A percentile compares a stretch with the other conserved stretches of the same genome.
Evolutionary conservation across 257 asterid species (phyloP).

Genomic region (Perilla frutescens): DNA sequence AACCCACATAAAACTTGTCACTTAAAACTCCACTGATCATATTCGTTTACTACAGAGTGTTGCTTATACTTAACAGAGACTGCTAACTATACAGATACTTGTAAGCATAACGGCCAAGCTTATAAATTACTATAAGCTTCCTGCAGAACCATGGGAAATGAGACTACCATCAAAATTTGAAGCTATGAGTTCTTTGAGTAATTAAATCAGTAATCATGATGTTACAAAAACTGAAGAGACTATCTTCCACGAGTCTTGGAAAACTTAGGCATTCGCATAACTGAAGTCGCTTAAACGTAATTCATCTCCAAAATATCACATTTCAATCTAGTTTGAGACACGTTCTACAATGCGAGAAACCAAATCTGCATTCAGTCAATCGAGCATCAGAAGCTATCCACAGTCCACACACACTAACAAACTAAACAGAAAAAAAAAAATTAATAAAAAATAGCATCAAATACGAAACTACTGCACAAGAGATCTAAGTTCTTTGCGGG

Average conservation of each 20-base stretch:
- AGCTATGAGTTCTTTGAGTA: not conserved
- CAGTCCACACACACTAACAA: constrained; percentile 15
- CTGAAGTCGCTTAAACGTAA: constrained; percentile 7
- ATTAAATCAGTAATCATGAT: not conserved
- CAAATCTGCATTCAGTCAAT: constrained; percentile 29
- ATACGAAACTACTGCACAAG: constrained; percentile 17
- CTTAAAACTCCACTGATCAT: constrained; percentile 23
- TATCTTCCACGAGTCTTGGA: not conserved
- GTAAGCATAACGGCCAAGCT: not conserved
- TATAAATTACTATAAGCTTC: constrained; percentile 4
- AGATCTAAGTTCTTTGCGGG: constrained; percentile 30
- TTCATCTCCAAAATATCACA: not conserved
- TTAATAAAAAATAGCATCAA: constrained; percentile 2
- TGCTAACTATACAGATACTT: not conserved
- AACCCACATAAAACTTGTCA: not conserved
- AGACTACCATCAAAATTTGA: not conserved
- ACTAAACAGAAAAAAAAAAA: constrained; percentile 7
- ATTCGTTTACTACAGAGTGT: not conserved
- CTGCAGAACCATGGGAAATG: constrained; percentile 1
- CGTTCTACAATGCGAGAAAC: not conserved
- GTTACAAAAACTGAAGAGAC: constrained; percentile 4
- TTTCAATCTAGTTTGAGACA: constrained; percentile 17
- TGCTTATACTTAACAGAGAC: not conserved
- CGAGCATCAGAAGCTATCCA: constrained; percentile 24
- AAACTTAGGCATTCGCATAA: not conserved